Conservation (phyloP, 305 asterid genomes). For the Coffea humblotiana region DNA sequence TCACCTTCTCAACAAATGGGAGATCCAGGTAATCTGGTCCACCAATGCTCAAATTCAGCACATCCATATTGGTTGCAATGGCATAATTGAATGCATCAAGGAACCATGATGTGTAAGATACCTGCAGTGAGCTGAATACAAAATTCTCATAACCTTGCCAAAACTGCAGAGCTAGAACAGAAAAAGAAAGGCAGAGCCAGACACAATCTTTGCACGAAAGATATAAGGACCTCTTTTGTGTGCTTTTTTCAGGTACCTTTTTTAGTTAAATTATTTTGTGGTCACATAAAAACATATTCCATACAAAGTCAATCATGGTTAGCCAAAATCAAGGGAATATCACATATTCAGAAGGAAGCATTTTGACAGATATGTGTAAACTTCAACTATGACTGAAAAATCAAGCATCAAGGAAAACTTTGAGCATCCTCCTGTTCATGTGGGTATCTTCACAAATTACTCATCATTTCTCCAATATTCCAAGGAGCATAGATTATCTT, state of each 20-base stretch:
- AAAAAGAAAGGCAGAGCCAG: slow-evolving; percentile 5
- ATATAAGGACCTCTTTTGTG: neutral
- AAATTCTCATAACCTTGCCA: slow-evolving; percentile 76
- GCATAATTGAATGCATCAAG: slow-evolving; percentile 99
- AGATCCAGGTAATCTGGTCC: slow-evolving; percentile 79
- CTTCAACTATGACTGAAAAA: neutral
- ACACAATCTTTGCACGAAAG: neutral
- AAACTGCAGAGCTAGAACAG: slow-evolving; percentile 14
- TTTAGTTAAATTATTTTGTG: neutral
- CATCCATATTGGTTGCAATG: slow-evolving; percentile 93
- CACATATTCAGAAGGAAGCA: neutral
- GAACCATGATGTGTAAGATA: slow-evolving; percentile 98
- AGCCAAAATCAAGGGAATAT: neutral
- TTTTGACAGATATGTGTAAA: neutral
- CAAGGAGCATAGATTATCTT: neutral
- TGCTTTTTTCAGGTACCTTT: neutral
- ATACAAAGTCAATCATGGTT: neutral
- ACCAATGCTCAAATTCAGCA: slow-evolving; percentile 97
- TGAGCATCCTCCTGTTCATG: neutral
- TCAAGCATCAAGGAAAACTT: neutral
- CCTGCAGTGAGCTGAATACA: slow-evolving; percentile 97
- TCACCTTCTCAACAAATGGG: slow-evolving; percentile 2
- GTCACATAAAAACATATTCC: neutral
- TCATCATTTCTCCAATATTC: neutral
- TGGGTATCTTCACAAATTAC: neutral